Evolutionary conservation across 1,284 basidiomycete genomes (phyloP), one percentile per base, ranked within the genome.

Genomic region (Paramarasmius palmivorus): DNA sequence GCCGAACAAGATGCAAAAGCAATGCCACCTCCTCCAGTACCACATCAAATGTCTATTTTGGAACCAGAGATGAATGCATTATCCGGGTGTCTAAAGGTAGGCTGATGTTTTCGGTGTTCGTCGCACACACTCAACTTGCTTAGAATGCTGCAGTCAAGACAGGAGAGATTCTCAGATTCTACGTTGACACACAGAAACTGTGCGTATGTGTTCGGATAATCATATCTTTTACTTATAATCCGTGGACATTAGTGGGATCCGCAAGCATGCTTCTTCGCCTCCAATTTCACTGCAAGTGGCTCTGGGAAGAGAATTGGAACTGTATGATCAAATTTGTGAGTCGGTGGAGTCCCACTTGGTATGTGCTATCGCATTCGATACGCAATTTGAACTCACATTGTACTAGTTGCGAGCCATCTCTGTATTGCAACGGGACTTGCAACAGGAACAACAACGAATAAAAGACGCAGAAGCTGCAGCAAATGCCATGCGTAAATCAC

Each of bases 321-420:
- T 80, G 62, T 92, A 87, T 59, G 87, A 91, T 61, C 87, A 89
- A 60, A 61, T 91, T 6, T 90, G 87, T 58, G 89, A 92, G 63
- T 73, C 81, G 2, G 80, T 92, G 49, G 89, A 91, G 63, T 76
- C 81, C 35, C 82, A 84, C 50, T 63, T 92, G 57, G 89, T 84
- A 65, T 67, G 83, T 64, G 32, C 35, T 25, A 6, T 25, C 19
- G 19, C 6, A 8, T 45, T 38, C 41, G 9, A 3, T 38, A 36
- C n/a, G 15, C 44, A n/a, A n/a, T 50, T 44, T 46, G 39, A 58
- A 25, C 34, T 32, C 54, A 4, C 7, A 42, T 36, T 53, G 23
- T 34, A 35, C 23, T 42, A 91, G 88, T 69, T 83, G 42, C 83
- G 81, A 50, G 84, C 89, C 2, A 86, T 91, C 38, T 76, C 83